A percentile compares a stretch with the other conserved stretches of the same genome.
Conservation (phyloP, 2,329 filamentous ascomycete species). For the Cladorrhinum sp. region DNA sequence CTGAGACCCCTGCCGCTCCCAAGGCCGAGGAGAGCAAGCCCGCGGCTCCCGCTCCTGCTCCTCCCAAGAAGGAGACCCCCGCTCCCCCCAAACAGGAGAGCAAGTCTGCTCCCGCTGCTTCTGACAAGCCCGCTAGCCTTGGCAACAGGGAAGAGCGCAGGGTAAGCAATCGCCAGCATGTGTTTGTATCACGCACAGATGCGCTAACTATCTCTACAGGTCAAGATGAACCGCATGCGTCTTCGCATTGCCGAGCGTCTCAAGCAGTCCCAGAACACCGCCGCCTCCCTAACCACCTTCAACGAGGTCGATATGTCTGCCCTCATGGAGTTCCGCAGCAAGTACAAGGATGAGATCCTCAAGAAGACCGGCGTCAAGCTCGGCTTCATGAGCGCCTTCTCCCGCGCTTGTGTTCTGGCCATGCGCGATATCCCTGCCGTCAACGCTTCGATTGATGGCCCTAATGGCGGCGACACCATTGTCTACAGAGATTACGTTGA, state of each 20-base stretch:
- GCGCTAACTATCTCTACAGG: slow-evolving; percentile 46
- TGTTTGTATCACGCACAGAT: neutral
- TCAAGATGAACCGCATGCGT: slow-evolving; percentile 99
- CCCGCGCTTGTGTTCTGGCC: slow-evolving; percentile 81
- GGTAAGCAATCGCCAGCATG: slow-evolving; percentile 48
- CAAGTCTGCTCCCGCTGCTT: slow-evolving; percentile 26
- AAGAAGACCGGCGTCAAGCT: slow-evolving; percentile 98
- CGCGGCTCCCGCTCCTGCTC: slow-evolving; percentile 29
- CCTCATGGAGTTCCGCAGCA: slow-evolving; percentile 93
- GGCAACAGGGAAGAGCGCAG: slow-evolving; percentile 84
- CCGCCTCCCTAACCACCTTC: slow-evolving; percentile 95
- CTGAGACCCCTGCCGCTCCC: slow-evolving; percentile 39
- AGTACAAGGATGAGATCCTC: slow-evolving; percentile 93
- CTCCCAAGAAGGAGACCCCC: slow-evolving; percentile 32
- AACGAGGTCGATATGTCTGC: slow-evolving; percentile 99
- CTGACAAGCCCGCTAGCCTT: slow-evolving; percentile 45
- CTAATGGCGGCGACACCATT: slow-evolving; percentile 92
- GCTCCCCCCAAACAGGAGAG: slow-evolving; percentile 28
- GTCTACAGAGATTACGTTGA: slow-evolving; percentile 98
- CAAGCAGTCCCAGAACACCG: slow-evolving; percentile 99
- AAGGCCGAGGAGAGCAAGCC: slow-evolving; percentile 39
- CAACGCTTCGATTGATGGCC: slow-evolving; percentile 95
- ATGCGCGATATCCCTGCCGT: slow-evolving; percentile 94
- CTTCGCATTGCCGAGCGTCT: slow-evolving; percentile 94
- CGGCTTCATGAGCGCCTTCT: slow-evolving; percentile 99